These are phyloP conservation scores for Geum urbanum DNA, from an alignment of 306 rosid species.

Conservation along the genomic window DNA sequence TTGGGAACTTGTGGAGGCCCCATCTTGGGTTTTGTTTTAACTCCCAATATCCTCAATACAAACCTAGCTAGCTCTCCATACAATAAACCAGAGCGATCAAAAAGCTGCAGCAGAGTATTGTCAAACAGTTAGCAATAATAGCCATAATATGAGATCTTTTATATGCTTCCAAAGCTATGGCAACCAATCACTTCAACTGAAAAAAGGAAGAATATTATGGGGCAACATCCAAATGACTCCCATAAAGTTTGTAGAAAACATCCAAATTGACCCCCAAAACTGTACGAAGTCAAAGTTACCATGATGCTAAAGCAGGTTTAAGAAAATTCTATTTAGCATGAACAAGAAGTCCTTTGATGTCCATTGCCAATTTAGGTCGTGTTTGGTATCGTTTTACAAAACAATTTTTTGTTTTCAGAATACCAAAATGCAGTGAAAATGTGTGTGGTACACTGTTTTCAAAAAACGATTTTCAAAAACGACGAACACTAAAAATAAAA, in stretches of 20 bases:
- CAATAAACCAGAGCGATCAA: slow-evolving; percentile 80
- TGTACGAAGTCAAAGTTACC: too few relatives aligned
- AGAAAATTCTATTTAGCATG: background rate
- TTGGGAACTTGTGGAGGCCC: slow-evolving; percentile 54
- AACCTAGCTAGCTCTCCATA: slow-evolving; percentile 95
- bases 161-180: background rate
- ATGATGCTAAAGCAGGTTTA: too few relatives aligned
- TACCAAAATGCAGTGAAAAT: too few relatives aligned
- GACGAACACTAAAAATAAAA: too few relatives aligned
- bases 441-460: too few relatives aligned
- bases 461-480: too few relatives aligned
- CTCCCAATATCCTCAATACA: slow-evolving; percentile 69
- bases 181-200: background rate
- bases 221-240: background rate
- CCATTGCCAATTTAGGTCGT: background rate
- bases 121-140: background rate
- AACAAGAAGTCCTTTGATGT: background rate
- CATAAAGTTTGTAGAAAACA: background rate
- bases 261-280: too few relatives aligned
- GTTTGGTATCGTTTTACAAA: too few relatives aligned
- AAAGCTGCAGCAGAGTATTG: slow-evolving; percentile 48
- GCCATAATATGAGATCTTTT: background rate
- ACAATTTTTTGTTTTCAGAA: too few relatives aligned
- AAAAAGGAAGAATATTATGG: background rate
- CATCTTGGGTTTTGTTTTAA: slow-evolving; percentile 50